Base-by-base conservation (phyloP, 495 filamentous ascomycete genomes). In the Neurospora sp. region DNA sequence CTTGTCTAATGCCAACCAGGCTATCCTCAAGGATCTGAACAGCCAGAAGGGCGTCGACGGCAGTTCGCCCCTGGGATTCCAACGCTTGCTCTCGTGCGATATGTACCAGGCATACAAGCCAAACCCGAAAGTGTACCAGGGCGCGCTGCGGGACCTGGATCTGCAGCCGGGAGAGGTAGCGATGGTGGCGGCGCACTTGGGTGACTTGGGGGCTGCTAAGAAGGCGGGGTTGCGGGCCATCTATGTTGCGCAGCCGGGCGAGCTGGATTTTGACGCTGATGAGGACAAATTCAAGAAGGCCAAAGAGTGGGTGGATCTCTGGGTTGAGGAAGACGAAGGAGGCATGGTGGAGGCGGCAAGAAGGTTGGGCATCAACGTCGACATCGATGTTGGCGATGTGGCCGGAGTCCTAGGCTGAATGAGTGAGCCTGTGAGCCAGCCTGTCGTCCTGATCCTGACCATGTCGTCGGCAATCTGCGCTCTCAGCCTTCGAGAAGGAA, bases 61-160 rank as follows among this genome's bases (percentile, higher is more conserved):
- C 23, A 66, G 54, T 6, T 66, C 54, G 14, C 54, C 54, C 14
- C 84, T 95, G 66, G 86, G 87, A 2, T 94, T 92, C 76, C 84
- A 84, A 40, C 83, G 85, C 70, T 77, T 94, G 71, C 82, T 88
- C 69, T 91, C 88, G 23, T 87, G 89, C 2, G 92, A 91, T 80
- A 84, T 91, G 73, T 95, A 93, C 77, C 83, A 84, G n/a, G 90
- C 89, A 8, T 95, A 95, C 78, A 96, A 96, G 79, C 93, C 93
- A 8, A 86, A 88, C 74, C 86, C 89, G 18, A 82, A 80, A 48
- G 89, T 91, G 7, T 94, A 94, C 79, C 81, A 84, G 0, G 92
- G 92, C 0, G 92, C 92, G 3, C 91, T 86, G 16, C 76, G 82
- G 59, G 81, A 82, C 59, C 80, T 94, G 62, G 89, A 87, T 0